These are phyloP conservation scores for Paulownia fortunei DNA, from an alignment of 257 asterid species.

Conservation along the genomic window DNA sequence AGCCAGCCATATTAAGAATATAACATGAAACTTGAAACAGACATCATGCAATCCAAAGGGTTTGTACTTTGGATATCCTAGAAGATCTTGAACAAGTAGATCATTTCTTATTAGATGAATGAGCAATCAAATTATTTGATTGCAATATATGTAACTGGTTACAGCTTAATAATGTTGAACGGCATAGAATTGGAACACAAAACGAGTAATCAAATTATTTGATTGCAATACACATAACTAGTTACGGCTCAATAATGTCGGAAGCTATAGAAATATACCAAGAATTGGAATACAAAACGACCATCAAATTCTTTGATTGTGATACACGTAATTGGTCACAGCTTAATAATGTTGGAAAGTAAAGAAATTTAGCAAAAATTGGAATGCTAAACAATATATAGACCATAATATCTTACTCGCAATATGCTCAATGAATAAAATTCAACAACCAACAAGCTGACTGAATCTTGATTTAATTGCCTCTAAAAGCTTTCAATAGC, in stretches of 20 bases:
- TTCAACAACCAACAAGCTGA: background rate
- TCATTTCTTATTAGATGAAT: background rate
- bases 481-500: slow-evolving; percentile 13
- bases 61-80: background rate
- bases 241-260: too few species aligned
- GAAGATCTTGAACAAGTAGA: slow-evolving; percentile 19
- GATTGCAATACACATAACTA: too few species aligned
- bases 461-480: background rate
- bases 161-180: too few species aligned
- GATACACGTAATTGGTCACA: background rate
- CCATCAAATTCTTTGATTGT: background rate
- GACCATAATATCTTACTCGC: background rate
- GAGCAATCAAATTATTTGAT: slow-evolving; percentile 18
- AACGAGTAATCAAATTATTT: too few species aligned
- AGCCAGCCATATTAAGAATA: background rate
- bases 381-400: background rate
- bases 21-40: background rate
- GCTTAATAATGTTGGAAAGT: background rate
- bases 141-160: background rate
- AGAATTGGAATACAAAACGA: too few species aligned
- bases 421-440: background rate
- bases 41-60: background rate
- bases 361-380: background rate
- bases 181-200: too few species aligned
- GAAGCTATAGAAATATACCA: too few species aligned